Base-by-base conservation (phyloP, 352 stramenopile genomes). In the Elongisporangium senticosum region DNA sequence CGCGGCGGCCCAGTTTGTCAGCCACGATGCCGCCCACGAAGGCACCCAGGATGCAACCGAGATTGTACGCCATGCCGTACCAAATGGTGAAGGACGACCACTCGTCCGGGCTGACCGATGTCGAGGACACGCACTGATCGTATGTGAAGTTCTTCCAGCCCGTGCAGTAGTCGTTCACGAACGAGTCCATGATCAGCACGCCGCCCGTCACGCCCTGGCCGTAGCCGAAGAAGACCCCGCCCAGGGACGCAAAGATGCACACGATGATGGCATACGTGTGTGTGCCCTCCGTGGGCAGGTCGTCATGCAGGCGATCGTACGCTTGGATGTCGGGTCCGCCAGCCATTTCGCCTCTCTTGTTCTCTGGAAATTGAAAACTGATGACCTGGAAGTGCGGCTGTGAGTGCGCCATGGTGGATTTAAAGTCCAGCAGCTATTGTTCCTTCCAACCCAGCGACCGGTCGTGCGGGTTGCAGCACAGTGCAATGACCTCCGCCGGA, bases 181-280 rank as follows among this genome's bases (percentile, higher is more conserved):
- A 75, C 21, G 71, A 79, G 51, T 75, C 68, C 64, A 75, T 79
- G 58, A 74, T 65, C 17, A 79, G 62, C 51, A 79, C 49, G 50
- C 56, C 59, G 11, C 60, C 72, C 15, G 68, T 74, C 24, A 79
- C 64, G 47, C 71, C 71, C 23, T 74, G 64, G 21, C 76, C 63
- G 40, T 74, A 74, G 50, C 63, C 62, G 59, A 70, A 69, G 62
- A 73, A 68, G 14, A 73, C 40, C 11, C 59, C 62, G 47, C 63
- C 59, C 2, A 74, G 63, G 19, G 67, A 50, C 13, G 66, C 67
- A 48, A 74, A 69, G 17, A 68, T 50, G 53, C 67, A 69, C 50
- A 74, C 56, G 22, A 71, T 43, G 37, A 74, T 72, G 33, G 71
- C 71, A 21, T 79, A 79, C 7, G 53, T 68, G 51, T 65, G 67